Base-by-base conservation (phyloP, 2,329 filamentous ascomycete species). In the Aspergillus pseudonomiae region DNA sequence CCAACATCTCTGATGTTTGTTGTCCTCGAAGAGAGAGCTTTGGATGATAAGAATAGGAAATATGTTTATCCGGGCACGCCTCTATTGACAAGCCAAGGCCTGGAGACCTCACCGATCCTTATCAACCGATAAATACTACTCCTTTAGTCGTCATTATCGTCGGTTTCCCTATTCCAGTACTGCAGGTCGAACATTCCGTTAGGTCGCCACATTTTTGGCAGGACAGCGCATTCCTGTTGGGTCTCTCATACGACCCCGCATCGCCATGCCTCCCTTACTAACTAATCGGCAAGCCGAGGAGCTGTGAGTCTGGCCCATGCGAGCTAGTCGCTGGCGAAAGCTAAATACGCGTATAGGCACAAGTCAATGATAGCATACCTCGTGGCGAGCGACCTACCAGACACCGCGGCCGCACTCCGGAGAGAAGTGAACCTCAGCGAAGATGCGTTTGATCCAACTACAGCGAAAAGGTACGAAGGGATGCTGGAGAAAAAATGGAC, bases 401-500 rank as follows among this genome's bases (percentile, higher is more conserved):
- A 88, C 61, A 89, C 87, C 62, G 90, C 91, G 26, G 82, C 87
- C 39, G 86, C 89, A 19, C 83, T 97, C 61, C 87, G 92, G 63
- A 84, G 90, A 70, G 93, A 97, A 77, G 84, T 96, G 6, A 85
- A 87, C 57, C 86, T 91, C 68, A 82, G 81, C 43, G 80, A 86
- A 61, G 80, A 81, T 55, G 94, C 95, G 73, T 92, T 96, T 75
- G 83, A 90, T 67, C 85, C 87, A 19, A 96, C 92, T 12, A 86
- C 89, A 59, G 48, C 50, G 16, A 96, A 96, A 83, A 97, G 96
- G 79, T 97, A 97, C 81, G 93, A 96, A 79, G 91, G 91, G 4
- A 80, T 97, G 30, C 80, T 98, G 68, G 94, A 97, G 84, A 97
- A 96, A 86, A 98, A 97, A 83, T 97, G 94, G 94, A 97, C 94